These are phyloP conservation scores for Nakazawaea sp. DNA, from an alignment of 805 yeast species.

Conservation along the genomic window DNA sequence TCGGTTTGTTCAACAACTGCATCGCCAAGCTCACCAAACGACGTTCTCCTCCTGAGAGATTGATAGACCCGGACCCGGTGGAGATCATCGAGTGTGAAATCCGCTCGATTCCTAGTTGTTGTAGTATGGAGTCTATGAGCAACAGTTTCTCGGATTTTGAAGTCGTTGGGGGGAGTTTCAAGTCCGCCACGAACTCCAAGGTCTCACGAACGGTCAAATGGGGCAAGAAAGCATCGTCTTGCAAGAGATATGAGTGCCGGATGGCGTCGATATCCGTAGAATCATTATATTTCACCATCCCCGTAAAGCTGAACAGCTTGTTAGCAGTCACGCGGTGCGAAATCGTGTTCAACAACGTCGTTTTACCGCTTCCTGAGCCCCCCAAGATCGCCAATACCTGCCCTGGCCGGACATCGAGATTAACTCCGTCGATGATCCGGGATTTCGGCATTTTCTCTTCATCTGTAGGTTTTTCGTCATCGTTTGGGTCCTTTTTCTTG, in stretches of 20 bases:
- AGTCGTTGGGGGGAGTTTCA: constrained; percentile 41
- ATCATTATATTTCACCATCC: constrained; percentile 29
- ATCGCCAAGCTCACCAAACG: constrained; percentile 64
- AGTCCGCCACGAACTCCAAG: constrained; percentile 53
- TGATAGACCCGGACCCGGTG: constrained; percentile 35
- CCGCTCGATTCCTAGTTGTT: constrained; percentile 50
- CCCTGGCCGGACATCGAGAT: constrained; percentile 47
- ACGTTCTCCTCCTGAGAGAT: constrained; percentile 72
- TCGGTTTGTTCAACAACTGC: constrained; percentile 61
- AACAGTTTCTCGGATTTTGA: constrained; percentile 31
- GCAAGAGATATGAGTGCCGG: constrained; percentile 50
- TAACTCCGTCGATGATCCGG: constrained; percentile 34
- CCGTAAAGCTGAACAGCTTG: constrained; percentile 33
- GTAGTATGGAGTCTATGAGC: constrained; percentile 46
- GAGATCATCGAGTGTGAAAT: constrained; percentile 46
- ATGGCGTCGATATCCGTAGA: constrained; percentile 17
- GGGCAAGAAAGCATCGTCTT: constrained; percentile 59
- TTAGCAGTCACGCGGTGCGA: constrained; percentile 38
- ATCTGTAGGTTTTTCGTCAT: background rate
- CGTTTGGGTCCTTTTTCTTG: background rate
- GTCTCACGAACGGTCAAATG: constrained; percentile 63
- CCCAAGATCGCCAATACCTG: constrained; percentile 68
- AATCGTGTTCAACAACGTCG: constrained; percentile 59
- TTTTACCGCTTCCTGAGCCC: constrained; percentile 75
- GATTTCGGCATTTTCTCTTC: constrained; percentile 10